Base-by-base conservation (phyloP, 2,329 filamentous ascomycete genomes). In the Trichophyton simii region DNA sequence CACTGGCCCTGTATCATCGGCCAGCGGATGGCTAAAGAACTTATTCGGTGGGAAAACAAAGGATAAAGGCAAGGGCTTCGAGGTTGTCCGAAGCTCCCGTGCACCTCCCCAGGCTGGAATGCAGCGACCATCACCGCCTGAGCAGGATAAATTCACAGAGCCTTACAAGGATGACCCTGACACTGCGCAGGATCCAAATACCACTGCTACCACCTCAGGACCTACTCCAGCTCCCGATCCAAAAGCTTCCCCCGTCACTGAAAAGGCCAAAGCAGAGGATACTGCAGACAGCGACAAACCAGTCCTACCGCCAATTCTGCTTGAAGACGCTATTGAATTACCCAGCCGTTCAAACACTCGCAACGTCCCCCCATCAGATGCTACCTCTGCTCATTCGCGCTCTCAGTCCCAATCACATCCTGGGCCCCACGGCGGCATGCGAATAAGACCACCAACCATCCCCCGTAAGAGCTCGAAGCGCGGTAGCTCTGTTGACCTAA, bases 11-110 rank as follows among this genome's bases (percentile, higher is more conserved):
- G 88, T 96, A 20, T 88, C 90, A 1, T 92, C 89, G 6, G 92
- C 94, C 0, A 87, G 88, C 0, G 89, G 90, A 3, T 99, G 92
- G 91, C 84, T 97, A 72, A 87, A 89, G 67, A 83, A 81, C 59
- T 71, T 96, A 4, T 83, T 96, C 62, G 86, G 86, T 11, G 88
- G 87, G 15, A 95, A 95, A 76, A 90, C 86, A 5, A 96, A 96
- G 71, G 92, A 96, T 66, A 95, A 95, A 74, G 87, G 87, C 66
- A 97, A 97, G 74, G 94, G 94, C 0, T 99, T 99, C 67, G 94
- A 97, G 72, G 94, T 99, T 3, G 92, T 99, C 15, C 80, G 94
- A 68, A 96, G 91, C 71, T 84, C 90, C 6, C 83, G 91, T 61
- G 91, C 94, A 2, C 44, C 44, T 48, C 44, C 44, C 18, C 44